Conservation (phyloP, 208 protist genomes). For the Naegleria gruberi region DNA sequence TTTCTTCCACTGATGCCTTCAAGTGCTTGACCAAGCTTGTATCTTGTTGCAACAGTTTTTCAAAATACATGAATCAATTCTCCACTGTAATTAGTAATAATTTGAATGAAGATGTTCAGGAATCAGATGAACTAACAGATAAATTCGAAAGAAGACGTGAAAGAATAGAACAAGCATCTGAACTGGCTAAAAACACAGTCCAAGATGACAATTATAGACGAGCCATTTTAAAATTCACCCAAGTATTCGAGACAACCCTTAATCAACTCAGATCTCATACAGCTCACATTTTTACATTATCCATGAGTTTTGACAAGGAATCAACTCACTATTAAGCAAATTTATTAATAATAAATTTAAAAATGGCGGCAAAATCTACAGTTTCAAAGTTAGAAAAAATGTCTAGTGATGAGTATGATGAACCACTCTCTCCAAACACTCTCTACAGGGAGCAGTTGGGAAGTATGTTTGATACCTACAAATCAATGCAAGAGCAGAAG, state of each 20-base stretch:
- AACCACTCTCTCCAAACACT: not conserved
- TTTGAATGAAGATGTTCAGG: not conserved
- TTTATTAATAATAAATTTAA: not conserved
- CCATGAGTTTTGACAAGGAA: not conserved
- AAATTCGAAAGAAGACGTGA: not conserved
- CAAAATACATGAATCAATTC: constrained; percentile 19
- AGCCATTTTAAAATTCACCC: not conserved
- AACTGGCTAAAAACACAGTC: not conserved
- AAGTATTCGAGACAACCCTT: not conserved
- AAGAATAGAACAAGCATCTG: not conserved
- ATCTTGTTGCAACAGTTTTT: not conserved
- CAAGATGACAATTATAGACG: not conserved
- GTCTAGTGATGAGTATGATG: not conserved
- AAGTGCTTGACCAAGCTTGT: not conserved
- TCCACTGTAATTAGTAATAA: not conserved
- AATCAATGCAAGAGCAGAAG: not conserved
- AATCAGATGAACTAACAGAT: not conserved
- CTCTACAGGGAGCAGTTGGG: not conserved
- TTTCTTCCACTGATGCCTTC: constrained; percentile 27
- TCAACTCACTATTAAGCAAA: too few relatives aligned
- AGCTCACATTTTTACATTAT: not conserved
- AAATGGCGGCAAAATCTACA: not conserved
- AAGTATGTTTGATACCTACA: not conserved
- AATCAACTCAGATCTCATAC: not conserved
- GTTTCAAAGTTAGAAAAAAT: not conserved